A percentile compares a stretch with the other conserved stretches of the same genome.
phyloP scores from a whole-genome alignment of 108 stramenopile species.

The Conticribra guillardii region DNA sequence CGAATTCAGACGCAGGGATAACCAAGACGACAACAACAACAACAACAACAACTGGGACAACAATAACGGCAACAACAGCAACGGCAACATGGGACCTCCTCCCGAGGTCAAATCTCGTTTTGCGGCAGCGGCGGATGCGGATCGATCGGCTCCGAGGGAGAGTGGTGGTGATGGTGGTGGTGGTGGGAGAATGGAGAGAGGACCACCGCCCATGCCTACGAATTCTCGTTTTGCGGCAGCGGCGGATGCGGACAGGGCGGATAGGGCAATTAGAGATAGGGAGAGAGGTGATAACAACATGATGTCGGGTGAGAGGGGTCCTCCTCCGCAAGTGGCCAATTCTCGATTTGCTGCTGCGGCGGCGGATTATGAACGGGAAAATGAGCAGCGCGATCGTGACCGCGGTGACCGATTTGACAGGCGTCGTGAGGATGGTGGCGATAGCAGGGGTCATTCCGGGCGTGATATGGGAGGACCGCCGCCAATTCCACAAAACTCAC shows the following conservation, averaged over 20 bases:
- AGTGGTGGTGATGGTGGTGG: neutral
- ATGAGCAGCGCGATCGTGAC: slow-evolving; percentile 32
- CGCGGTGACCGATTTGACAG: slow-evolving; percentile 41
- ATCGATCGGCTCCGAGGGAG: slow-evolving; percentile 41
- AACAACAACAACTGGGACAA: no score
- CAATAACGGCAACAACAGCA: no score
- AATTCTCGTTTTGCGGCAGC: slow-evolving; percentile 73
- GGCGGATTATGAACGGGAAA: slow-evolving; percentile 24
- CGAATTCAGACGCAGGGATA: slow-evolving; percentile 24
- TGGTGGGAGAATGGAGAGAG: slow-evolving; percentile 25
- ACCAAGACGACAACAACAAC: no score
- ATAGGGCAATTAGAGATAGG: slow-evolving; percentile 32
- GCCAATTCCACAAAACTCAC: slow-evolving; percentile 43
- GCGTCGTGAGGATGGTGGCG: slow-evolving; percentile 34
- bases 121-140: slow-evolving; percentile 54
- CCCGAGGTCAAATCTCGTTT: slow-evolving; percentile 63
- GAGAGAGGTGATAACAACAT: no score
- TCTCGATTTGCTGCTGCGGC: slow-evolving; percentile 55
- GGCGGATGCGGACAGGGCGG: slow-evolving; percentile 50
- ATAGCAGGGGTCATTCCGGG: slow-evolving; percentile 2
- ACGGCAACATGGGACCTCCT: slow-evolving; percentile 56
- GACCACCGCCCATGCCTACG: slow-evolving; percentile 56
- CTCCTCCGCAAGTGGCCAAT: slow-evolving; percentile 51
- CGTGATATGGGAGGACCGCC: slow-evolving; percentile 56
- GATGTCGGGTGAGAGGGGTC: slow-evolving; percentile 50